Evolutionary conservation across 805 yeast genomes (phyloP).

Genomic region (Monosporozyma servazzii): DNA sequence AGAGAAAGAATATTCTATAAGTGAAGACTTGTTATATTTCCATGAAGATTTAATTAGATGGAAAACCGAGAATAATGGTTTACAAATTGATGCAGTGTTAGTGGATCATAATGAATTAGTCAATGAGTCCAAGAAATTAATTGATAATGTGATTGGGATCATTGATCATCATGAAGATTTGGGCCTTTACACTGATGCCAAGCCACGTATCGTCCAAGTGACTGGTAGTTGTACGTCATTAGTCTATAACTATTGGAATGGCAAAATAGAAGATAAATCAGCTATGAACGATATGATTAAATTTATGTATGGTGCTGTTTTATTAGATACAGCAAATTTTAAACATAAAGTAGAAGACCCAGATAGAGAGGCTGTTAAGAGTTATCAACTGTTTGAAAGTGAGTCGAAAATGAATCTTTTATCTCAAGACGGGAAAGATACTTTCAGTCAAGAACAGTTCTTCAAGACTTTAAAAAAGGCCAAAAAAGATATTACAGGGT

Average conservation of each 20-base stretch:
- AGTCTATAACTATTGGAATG: constrained; percentile 44
- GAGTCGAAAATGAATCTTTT: constrained; percentile 4
- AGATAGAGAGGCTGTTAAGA: constrained; percentile 41
- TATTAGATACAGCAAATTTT: constrained; percentile 70
- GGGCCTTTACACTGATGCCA: constrained; percentile 36
- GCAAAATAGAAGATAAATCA: constrained; percentile 9
- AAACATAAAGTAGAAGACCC: constrained; percentile 49
- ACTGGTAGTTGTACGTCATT: constrained; percentile 77
- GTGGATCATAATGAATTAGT: constrained; percentile 80
- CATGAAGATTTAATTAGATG: constrained; percentile 50
- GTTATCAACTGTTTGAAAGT: constrained; percentile 26
- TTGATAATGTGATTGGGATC: constrained; percentile 42
- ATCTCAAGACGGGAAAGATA: not conserved
- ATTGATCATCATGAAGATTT: constrained; percentile 89
- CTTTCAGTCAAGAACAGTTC: constrained; percentile 16
- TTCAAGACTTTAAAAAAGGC: constrained; percentile 35
- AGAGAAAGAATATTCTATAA: constrained; percentile 29
- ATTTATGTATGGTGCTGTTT: constrained; percentile 55
- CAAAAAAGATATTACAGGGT: constrained; percentile 56
- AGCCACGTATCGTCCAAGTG: constrained; percentile 52
- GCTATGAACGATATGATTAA: constrained; percentile 32
- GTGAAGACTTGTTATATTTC: constrained; percentile 45
- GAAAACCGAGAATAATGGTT: constrained; percentile 5
- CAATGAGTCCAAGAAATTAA: constrained; percentile 33
- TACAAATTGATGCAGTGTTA: constrained; percentile 39